These are phyloP conservation scores for Suillus ampliporus DNA, from an alignment of 768 basidiomycete genomes.

Conservation along the genomic window DNA sequence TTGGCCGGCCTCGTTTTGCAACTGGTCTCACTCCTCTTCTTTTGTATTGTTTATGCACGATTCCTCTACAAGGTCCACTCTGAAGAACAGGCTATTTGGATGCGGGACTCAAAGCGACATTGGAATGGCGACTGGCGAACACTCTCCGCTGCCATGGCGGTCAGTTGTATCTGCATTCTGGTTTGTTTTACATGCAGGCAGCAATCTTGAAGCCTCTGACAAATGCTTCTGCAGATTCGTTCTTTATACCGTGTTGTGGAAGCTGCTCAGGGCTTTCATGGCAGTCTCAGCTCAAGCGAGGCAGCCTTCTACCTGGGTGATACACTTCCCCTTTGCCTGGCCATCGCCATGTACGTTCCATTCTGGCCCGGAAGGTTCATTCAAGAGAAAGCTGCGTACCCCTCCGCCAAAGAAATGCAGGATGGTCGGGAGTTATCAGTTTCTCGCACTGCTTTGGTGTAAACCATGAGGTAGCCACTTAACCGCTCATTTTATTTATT, in stretches of 20 bases:
- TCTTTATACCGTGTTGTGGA: slow-evolving; percentile 69
- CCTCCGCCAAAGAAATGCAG: background rate
- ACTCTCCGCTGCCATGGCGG: slow-evolving; percentile 52
- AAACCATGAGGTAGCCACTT: background rate
- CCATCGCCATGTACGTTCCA: slow-evolving; percentile 56
- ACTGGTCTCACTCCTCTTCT: slow-evolving; percentile 56
- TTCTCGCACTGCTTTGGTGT: background rate
- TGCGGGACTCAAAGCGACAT: slow-evolving; percentile 37
- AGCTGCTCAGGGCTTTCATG: slow-evolving; percentile 67
- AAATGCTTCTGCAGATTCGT: slow-evolving; percentile 52
- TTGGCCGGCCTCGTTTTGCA: slow-evolving; percentile 62
- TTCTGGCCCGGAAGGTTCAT: slow-evolving; percentile 75
- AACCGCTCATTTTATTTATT: background rate
- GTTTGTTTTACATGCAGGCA: slow-evolving; percentile 41
- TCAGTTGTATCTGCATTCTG: slow-evolving; percentile 68
- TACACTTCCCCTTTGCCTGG: slow-evolving; percentile 67
- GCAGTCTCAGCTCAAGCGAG: slow-evolving; percentile 63
- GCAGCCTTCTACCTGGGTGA: slow-evolving; percentile 70
- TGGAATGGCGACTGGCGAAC: slow-evolving; percentile 67
- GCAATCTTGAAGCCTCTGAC: too few relatives aligned
- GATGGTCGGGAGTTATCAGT: background rate
- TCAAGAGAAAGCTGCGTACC: background rate
- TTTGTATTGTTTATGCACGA: slow-evolving; percentile 50
- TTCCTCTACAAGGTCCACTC: slow-evolving; percentile 56
- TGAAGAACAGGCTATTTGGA: slow-evolving; percentile 47